Percentiles rank a stretch among this genome's conserved stretches.
phyloP scores from a whole-genome alignment of 106 monocot genomes.

The Apostasia ramifera region DNA sequence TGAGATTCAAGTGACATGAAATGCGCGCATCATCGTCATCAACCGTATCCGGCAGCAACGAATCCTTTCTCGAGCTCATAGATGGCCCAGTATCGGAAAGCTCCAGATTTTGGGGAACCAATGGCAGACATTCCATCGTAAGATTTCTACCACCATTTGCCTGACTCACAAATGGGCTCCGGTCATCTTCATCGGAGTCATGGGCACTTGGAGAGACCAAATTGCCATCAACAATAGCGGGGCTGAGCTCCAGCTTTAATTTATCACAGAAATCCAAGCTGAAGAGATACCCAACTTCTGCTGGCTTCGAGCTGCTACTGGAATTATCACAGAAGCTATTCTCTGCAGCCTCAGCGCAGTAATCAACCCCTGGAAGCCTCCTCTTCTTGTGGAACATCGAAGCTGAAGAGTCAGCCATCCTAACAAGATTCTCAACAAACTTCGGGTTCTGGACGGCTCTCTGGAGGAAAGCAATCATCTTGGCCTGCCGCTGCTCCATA shows the following conservation, averaged over 20 bases:
- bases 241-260: constrained; percentile 58
- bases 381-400: constrained; percentile 50
- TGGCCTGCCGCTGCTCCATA: constrained; percentile 86
- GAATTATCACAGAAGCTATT: constrained; percentile 27
- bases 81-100: constrained; percentile 52
- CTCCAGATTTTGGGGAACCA: constrained; percentile 35
- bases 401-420: constrained; percentile 25
- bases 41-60: constrained; percentile 13
- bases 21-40: constrained; percentile 49
- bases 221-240: constrained; percentile 42
- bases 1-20: constrained; percentile 66
- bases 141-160: neutral
- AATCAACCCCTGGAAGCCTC: constrained; percentile 31
- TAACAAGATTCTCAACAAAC: constrained; percentile 57
- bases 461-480: constrained; percentile 54
- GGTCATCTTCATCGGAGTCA: constrained; percentile 39
- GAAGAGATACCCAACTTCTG: constrained; percentile 32
- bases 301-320: constrained; percentile 17
- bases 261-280: constrained; percentile 60
- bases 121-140: constrained; percentile 23
- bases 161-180: constrained; percentile 17
- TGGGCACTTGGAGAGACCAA: constrained; percentile 32
- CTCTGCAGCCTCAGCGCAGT: constrained; percentile 16
- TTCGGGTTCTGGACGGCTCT: constrained; percentile 41
- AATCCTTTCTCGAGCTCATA: constrained; percentile 35